Evolutionary conservation across 148 eudicot species (phyloP).

Genomic region (Oxyria digyna): DNA sequence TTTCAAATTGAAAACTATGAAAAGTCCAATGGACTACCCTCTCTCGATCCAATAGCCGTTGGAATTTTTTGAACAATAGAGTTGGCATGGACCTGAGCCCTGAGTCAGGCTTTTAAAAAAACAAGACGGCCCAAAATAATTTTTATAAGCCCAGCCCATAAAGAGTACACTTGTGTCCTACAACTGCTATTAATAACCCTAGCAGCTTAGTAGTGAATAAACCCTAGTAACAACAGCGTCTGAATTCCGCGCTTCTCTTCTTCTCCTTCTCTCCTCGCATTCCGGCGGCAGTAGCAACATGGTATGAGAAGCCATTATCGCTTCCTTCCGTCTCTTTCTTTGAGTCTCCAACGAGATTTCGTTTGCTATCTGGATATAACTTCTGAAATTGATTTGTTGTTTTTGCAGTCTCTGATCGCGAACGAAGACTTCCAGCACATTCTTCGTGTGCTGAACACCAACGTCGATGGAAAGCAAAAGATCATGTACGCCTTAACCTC

Average conservation of each 20-base stretch:
- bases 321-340: neutral
- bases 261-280: neutral
- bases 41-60: too few species aligned
- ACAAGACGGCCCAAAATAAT: neutral
- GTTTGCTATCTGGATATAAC: neutral
- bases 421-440: slow-evolving; percentile 75
- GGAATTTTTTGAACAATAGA: too few species aligned
- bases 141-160: neutral
- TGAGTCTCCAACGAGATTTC: too few species aligned
- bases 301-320: neutral
- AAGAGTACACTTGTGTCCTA: too few species aligned
- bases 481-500: slow-evolving; percentile 85
- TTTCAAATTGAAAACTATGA: too few species aligned
- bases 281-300: neutral
- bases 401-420: slow-evolving; percentile 36
- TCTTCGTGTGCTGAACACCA: slow-evolving; percentile 75
- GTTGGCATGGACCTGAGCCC: neutral
- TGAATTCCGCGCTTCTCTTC: neutral
- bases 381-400: neutral
- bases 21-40: too few species aligned
- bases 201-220: too few species aligned
- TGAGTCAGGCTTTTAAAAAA: neutral
- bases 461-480: slow-evolving; percentile 83
- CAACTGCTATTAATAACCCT: neutral
- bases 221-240: neutral